These are phyloP conservation scores for Neurospora sp. DNA, from an alignment of 495 filamentous ascomycete species.

Conservation along the genomic window DNA sequence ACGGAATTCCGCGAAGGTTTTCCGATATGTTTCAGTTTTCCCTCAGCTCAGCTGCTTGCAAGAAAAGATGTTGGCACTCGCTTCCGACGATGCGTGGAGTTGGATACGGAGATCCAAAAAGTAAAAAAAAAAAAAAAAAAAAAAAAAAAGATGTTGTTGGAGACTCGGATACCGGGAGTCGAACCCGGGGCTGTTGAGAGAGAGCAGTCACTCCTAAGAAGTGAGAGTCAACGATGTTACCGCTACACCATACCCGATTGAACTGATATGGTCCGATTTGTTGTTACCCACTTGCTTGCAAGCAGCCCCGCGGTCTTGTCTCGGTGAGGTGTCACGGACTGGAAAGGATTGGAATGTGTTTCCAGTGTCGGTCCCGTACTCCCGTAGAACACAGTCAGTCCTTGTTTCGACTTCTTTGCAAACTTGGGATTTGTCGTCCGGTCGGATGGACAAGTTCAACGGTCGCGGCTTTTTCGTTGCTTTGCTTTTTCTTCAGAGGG, in stretches of 20 bases:
- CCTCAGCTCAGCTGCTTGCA: neutral
- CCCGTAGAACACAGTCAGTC: neutral
- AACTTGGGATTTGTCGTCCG: neutral
- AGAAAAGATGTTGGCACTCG: neutral
- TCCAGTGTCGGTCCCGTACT: neutral
- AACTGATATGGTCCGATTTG: no score
- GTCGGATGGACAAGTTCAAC: neutral
- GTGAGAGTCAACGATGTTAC: no score
- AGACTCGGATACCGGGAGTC: no score
- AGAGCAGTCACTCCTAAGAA: no score
- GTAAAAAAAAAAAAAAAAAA: no score
- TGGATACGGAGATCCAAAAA: neutral
- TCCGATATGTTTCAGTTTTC: neutral
- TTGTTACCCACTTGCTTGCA: no score
- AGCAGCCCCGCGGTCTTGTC: no score
- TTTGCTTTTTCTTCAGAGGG: neutral
- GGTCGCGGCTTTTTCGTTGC: neutral
- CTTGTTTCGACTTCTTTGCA: neutral
- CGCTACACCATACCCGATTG: no score
- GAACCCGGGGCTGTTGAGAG: no score
- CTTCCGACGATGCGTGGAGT: neutral
- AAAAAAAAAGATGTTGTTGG: no score
- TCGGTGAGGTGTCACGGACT: neutral
- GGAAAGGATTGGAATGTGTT: neutral
- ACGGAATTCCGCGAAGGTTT: neutral